Base-by-base conservation (phyloP, 805 yeast genomes). In the Lipomyces kockii region DNA sequence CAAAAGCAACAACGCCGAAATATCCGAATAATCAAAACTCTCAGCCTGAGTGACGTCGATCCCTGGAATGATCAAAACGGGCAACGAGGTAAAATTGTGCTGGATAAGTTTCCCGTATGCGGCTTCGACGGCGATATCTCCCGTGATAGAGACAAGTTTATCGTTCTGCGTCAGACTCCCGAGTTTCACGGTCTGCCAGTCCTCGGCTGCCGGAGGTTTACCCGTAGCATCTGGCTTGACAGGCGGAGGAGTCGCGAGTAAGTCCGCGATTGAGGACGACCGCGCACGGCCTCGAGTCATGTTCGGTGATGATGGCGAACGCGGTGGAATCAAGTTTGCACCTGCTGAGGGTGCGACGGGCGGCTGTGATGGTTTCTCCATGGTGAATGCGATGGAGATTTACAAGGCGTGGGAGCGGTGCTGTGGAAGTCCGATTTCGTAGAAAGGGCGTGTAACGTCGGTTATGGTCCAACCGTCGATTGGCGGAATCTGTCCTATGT, bases 1-100 rank as follows among this genome's bases (percentile, higher is more conserved):
- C 68, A 95, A 80, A 71, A 94, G 81, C 71, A 94, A 81, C 77
- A 92, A 92, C 12, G 97, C 88, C 74, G 91, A 92, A 78, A 94
- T 83, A 79, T 94, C 98, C 35, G 94, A 85, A 79, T 92, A 95
- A 78, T 95, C 99, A 78, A 94, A 94, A 1, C 97, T 89, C 68
- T 89, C 83, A 74, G 95, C 91, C 71, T 88, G 85, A 72, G 88
- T 80, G 72, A 87, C 91, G 61, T 83, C 81, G 39, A 46, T 65
- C 1, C 82, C 80, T 66, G 74, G 68, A 35, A 60, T 62, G 35
- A 74, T 71, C 32, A 74, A 72, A 20, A 94, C 95, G 0, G 99
- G 98, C 64, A 95, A 81, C 17, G 96, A 89, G 1, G 97, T 94
- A 75, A 95, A 84, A 71, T 89, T 87, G 77, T 93, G 84, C 39